A percentile compares a stretch with the other conserved stretches of the same genome.
phyloP scores from a whole-genome alignment of 495 filamentous ascomycete species.

The Penicillium silybi region DNA sequence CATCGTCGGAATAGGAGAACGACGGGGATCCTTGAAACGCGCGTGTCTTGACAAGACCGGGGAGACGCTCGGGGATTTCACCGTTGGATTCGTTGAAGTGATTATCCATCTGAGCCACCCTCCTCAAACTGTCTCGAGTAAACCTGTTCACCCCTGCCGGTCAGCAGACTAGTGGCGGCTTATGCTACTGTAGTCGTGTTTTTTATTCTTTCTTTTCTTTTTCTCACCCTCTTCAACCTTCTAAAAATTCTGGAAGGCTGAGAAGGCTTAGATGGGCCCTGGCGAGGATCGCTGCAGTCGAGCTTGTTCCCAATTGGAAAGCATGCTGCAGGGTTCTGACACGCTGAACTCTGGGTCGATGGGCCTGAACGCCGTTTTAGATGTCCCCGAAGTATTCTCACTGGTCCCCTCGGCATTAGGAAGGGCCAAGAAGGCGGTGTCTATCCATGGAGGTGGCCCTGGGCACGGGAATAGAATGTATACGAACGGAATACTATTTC shows the following conservation, averaged over 20 bases:
- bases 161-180: slow-evolving; percentile 7
- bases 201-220: neutral
- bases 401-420: slow-evolving; percentile 1
- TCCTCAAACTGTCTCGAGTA: no score
- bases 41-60: slow-evolving; percentile 7
- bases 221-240: neutral
- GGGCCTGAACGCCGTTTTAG: slow-evolving; percentile 7
- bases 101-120: no score
- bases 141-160: no score
- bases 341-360: slow-evolving; percentile 3
- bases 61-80: slow-evolving; percentile 3
- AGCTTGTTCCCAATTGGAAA: slow-evolving; percentile 4
- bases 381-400: slow-evolving; percentile 7
- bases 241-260: slow-evolving; percentile 15
- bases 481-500: neutral
- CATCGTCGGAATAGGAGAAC: slow-evolving; percentile 2
- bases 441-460: no score
- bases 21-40: slow-evolving; percentile 6
- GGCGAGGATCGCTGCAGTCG: slow-evolving; percentile 10
- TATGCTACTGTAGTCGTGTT: neutral
- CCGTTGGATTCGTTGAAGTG: no score
- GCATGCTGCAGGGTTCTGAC: slow-evolving; percentile 5
- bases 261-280: neutral
- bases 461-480: neutral
- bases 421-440: no score